phyloP scores from a whole-genome alignment of 768 basidiomycete species.

The Russula sp. region DNA sequence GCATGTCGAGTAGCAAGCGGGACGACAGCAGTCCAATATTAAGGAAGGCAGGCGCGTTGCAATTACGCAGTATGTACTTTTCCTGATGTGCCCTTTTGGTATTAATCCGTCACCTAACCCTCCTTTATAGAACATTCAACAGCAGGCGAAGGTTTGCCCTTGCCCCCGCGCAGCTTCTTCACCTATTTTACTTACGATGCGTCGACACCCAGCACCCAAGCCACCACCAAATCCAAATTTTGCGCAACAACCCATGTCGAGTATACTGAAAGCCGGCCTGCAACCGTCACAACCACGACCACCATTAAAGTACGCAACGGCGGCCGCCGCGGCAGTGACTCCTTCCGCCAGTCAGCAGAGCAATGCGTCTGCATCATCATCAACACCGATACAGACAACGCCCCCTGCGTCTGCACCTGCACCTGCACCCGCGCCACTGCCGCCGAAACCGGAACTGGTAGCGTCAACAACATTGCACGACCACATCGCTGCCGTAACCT shows the following conservation, averaged over 20 bases:
- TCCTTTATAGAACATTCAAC: slow-evolving; percentile 53
- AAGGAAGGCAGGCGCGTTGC: slow-evolving; percentile 65
- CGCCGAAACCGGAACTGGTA: slow-evolving; percentile 26
- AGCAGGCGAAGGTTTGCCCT: slow-evolving; percentile 46
- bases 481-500: slow-evolving; percentile 35
- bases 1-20: slow-evolving; percentile 62
- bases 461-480: slow-evolving; percentile 27
- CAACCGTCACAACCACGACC: slow-evolving; percentile 52
- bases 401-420: slow-evolving; percentile 34
- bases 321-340: slow-evolving; percentile 62
- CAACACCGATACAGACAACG: slow-evolving; percentile 35
- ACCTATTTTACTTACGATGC: slow-evolving; percentile 3
- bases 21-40: slow-evolving; percentile 65
- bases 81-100: background rate
- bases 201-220: slow-evolving; percentile 40
- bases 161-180: background rate
- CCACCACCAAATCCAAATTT: slow-evolving; percentile 79
- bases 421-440: slow-evolving; percentile 31
- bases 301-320: slow-evolving; percentile 87
- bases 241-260: slow-evolving; percentile 66
- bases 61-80: slow-evolving; percentile 60
- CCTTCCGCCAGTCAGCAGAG: slow-evolving; percentile 27
- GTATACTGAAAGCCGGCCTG: slow-evolving; percentile 70
- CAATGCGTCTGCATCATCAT: slow-evolving; percentile 29
- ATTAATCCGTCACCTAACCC: slow-evolving; percentile 15